Conservation (phyloP, 106 monocot genomes). For the Narthecium ossifragum region DNA sequence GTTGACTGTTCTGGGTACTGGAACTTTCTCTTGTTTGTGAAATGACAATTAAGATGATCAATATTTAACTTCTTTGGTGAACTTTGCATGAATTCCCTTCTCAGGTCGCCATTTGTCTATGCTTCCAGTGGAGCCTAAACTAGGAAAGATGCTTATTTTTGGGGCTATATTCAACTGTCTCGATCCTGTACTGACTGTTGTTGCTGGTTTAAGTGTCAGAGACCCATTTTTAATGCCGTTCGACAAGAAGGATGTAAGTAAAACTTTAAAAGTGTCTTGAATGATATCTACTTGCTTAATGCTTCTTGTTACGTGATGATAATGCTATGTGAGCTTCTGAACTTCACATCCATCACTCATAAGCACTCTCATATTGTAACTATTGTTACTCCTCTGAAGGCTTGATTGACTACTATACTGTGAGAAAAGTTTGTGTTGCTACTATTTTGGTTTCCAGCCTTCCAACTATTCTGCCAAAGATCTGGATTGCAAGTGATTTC, state of each 20-base stretch:
- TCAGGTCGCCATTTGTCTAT: conserved; percentile 83
- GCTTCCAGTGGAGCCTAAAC: conserved; percentile 97
- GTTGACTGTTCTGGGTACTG: conserved; percentile 73
- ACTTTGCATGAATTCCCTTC: conserved; percentile 1
- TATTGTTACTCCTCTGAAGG: no score
- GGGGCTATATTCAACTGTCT: conserved; percentile 96
- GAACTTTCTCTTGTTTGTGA: background rate
- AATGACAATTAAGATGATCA: background rate
- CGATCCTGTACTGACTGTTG: conserved; percentile 92
- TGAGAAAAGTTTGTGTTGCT: no score
- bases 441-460: no score
- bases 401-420: no score
- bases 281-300: no score
- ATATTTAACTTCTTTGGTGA: background rate
- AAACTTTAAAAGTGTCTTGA: conserved; percentile 2
- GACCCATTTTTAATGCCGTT: conserved; percentile 96
- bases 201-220: conserved; percentile 94
- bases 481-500: background rate
- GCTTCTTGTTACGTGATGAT: no score
- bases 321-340: no score
- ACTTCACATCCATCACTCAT: no score
- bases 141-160: conserved; percentile 96
- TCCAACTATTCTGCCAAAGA: no score
- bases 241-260: conserved; percentile 97
- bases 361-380: no score